Evolutionary conservation across 2,329 filamentous ascomycete genomes (phyloP), one percentile per base, ranked within the genome.

Genomic region (Thermothelomyces thermophilus): DNA sequence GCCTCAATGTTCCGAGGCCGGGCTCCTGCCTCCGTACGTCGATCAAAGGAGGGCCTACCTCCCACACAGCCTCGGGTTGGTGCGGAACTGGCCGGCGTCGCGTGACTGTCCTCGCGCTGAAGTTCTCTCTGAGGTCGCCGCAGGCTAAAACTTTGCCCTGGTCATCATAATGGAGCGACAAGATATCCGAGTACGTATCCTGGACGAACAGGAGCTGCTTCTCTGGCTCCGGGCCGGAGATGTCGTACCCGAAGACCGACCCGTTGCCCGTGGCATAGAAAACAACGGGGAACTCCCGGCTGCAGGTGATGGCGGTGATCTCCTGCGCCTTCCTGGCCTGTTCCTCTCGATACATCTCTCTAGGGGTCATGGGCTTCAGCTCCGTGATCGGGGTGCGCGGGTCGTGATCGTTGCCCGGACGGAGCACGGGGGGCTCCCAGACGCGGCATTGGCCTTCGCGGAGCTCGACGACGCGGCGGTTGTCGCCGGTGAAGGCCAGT

Each of bases 351-450:
- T 54, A 41, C 1, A 57, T 6, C 8, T 60, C 55, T 9, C 36
- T 47, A 1, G 52, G 51, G 1, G 35, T 33, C 2, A 46, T 54
- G 0, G 55, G 46, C 4, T 30, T 22, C 0, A 54, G 57, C 2
- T 54, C 28, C 1, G 52, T 55, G 34, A 56, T 54, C 14, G 53
- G 58, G 22, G 41, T 50, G 4, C 57, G 54, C 0, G 60, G 56
- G 0, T 58, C 56, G 2, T 30, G 19, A 8, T 59, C 56, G 1
- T 52, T 46, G 2, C 58, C 11, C 14, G n/a, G 45, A 5, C 58
- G 52, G 1, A 63, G 56, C 11, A 60, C 56, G 1, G 57, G 41
- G 0, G 61, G 60, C 8, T 58, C 55, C 61, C 62, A 63, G 3
- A 63, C 46, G 5, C 57, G 48, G 20, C 59, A 58, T n/a, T 60